These are phyloP conservation scores for Aspergillus tamarii DNA, from an alignment of 2,329 filamentous ascomycete genomes.

Conservation along the genomic window DNA sequence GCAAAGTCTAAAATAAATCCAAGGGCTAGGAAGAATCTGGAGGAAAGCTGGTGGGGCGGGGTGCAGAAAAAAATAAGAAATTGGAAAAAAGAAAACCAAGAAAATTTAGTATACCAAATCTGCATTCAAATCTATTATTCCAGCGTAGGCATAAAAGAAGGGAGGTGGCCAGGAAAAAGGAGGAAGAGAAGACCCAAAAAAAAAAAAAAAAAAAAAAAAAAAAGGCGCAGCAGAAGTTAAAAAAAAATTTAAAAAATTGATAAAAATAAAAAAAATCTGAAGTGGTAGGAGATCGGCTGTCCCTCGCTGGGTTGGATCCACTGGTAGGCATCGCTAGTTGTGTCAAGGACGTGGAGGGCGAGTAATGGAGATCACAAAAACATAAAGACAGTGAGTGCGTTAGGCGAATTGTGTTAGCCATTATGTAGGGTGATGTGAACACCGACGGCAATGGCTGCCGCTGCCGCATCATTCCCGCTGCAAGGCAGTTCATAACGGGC, in stretches of 20 bases:
- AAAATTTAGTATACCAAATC: neutral
- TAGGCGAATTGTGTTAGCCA: slow-evolving; percentile 6
- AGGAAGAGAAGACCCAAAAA: neutral
- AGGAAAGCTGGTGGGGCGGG: neutral
- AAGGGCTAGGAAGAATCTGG: slow-evolving; percentile 5
- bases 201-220: neutral
- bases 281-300: slow-evolving; percentile 23
- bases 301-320: slow-evolving; percentile 25
- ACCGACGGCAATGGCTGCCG: slow-evolving; percentile 15
- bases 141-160: neutral
- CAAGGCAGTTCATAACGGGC: slow-evolving; percentile 17
- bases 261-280: slow-evolving; percentile 2
- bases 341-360: slow-evolving; percentile 25
- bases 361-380: slow-evolving; percentile 16
- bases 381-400: slow-evolving; percentile 15
- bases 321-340: slow-evolving; percentile 19
- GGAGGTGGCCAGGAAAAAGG: neutral
- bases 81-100: slow-evolving; percentile 10
- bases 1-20: slow-evolving; percentile 13
- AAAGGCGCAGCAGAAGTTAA: neutral
- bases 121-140: neutral
- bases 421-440: slow-evolving; percentile 8
- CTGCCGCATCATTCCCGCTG: slow-evolving; percentile 18
- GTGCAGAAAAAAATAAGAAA: neutral
- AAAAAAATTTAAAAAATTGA: neutral